Conservation (phyloP, 2,329 filamentous ascomycete species). For the Bertia moriformis region DNA sequence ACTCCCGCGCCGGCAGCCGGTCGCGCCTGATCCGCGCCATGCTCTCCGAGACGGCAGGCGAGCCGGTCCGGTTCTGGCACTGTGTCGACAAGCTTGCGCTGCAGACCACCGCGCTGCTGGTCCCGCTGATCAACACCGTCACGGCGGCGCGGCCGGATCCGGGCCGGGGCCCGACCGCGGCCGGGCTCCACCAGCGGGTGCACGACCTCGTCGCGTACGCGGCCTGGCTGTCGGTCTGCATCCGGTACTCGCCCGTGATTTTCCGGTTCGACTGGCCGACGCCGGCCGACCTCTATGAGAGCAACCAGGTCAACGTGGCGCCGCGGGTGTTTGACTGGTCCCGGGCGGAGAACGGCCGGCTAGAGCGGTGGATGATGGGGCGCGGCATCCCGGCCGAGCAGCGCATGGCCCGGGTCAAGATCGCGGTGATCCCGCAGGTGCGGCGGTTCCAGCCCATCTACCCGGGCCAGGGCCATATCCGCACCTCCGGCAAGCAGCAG, state of each 20-base stretch:
- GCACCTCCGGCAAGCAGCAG: constrained; percentile 6
- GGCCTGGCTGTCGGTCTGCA: constrained; percentile 14
- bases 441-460: constrained; percentile 7
- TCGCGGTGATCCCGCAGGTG: constrained; percentile 13
- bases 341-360: constrained; percentile 1
- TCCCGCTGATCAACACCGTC: constrained; percentile 11
- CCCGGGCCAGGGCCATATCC: constrained; percentile 6
- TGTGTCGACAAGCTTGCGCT: constrained; percentile 12
- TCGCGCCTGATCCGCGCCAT: constrained; percentile 10
- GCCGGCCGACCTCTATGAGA: constrained; percentile 12
- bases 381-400: neutral
- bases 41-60: constrained; percentile 6
- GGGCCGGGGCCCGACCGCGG: neutral
- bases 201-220: constrained; percentile 14
- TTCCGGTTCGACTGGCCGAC: constrained; percentile 11
- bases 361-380: too few relatives aligned
- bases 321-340: constrained; percentile 7
- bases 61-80: constrained; percentile 13
- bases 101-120: constrained; percentile 7
- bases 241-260: constrained; percentile 10
- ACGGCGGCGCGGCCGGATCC: constrained; percentile 4
- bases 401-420: constrained; percentile 14
- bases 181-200: constrained; percentile 11
- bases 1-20: constrained; percentile 11
- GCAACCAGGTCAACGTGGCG: constrained; percentile 8